These are phyloP conservation scores for Gomphus sp. DNA, from an alignment of 1,284 basidiomycete genomes.

Conservation along the genomic window DNA sequence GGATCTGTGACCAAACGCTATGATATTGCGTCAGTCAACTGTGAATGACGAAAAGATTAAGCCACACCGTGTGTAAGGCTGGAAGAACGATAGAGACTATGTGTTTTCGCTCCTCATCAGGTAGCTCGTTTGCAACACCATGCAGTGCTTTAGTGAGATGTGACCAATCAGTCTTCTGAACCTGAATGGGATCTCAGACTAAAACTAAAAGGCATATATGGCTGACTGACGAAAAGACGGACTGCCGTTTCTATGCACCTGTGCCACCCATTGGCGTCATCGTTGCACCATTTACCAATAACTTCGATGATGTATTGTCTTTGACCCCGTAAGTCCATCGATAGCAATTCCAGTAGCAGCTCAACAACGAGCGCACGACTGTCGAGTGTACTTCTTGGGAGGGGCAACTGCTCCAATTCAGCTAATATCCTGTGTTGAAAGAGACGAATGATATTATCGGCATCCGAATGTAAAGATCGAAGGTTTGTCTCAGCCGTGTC, in stretches of 20 bases:
- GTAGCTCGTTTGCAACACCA: slow-evolving; percentile 31
- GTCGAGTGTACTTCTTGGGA: slow-evolving; percentile 18
- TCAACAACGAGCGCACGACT: slow-evolving; percentile 18
- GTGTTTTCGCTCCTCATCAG: slow-evolving; percentile 34
- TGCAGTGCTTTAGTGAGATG: slow-evolving; percentile 29
- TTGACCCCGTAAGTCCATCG: slow-evolving; percentile 21
- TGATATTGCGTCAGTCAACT: neutral
- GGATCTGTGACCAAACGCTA: slow-evolving; percentile 40
- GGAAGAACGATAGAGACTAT: slow-evolving; percentile 35
- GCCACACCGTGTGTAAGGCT: slow-evolving; percentile 42
- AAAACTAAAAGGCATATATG: neutral
- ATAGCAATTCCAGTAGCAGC: slow-evolving; percentile 33
- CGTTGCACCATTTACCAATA: slow-evolving; percentile 33
- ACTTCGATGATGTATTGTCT: slow-evolving; percentile 25
- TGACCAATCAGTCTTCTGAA: slow-evolving; percentile 34
- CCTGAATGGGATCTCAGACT: slow-evolving; percentile 22
- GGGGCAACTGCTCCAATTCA: slow-evolving; percentile 31
- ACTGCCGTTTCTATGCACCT: slow-evolving; percentile 31
- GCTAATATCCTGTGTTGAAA: slow-evolving; percentile 40
- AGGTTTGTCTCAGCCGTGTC: slow-evolving; percentile 11
- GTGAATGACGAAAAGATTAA: neutral
- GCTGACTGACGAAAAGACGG: slow-evolving; percentile 29
- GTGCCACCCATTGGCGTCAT: slow-evolving; percentile 31
- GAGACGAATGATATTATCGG: slow-evolving; percentile 28
- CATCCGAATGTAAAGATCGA: slow-evolving; percentile 18